These are phyloP conservation scores for Voacanga thouarsii DNA, from an alignment of 257 asterid species.

Conservation along the genomic window DNA sequence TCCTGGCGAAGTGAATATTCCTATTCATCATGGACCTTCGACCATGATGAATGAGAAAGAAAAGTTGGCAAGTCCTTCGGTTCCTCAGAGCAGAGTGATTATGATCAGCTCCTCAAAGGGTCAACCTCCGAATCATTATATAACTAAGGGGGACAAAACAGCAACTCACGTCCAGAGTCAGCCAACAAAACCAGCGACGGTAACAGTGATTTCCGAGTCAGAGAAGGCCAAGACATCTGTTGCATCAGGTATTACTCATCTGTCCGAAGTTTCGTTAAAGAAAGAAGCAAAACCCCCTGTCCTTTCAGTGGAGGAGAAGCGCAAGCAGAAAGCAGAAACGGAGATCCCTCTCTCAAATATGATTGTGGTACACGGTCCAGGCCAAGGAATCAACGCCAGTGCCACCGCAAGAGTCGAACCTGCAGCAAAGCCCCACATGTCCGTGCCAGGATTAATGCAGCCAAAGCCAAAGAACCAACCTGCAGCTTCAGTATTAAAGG, in stretches of 20 bases:
- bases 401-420: not conserved
- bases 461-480: not conserved
- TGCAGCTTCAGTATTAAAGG: not conserved
- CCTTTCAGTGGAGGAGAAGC: not conserved
- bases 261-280: too few relatives aligned
- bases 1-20: not conserved
- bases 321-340: not conserved
- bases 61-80: not conserved
- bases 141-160: too few relatives aligned
- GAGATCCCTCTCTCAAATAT: not conserved
- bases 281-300: not conserved
- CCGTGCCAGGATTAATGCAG: not conserved
- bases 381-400: constrained; percentile 1
- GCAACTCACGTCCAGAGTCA: not conserved
- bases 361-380: not conserved
- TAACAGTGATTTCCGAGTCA: not conserved
- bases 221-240: not conserved
- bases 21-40: not conserved
- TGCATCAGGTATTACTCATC: not conserved
- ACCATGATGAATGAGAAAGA: not conserved
- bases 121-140: too few relatives aligned
- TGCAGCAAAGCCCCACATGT: not conserved
- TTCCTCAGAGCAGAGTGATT: not conserved
- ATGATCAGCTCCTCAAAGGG: not conserved
- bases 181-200: not conserved